Conservation (phyloP, 805 yeast genomes). For the Metschnikowia dekortorum region DNA sequence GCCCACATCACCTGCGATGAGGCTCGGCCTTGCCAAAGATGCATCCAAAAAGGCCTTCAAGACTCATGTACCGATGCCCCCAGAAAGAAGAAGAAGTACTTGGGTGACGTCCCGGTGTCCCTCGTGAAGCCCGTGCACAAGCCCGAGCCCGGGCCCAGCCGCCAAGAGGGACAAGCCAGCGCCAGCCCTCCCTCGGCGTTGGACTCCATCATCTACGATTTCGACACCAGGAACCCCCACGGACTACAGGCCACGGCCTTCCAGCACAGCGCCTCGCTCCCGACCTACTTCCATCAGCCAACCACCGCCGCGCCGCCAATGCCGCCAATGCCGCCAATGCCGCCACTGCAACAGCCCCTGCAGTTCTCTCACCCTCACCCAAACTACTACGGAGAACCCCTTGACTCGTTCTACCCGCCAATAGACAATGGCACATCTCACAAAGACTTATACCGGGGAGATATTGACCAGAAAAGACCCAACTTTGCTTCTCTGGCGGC, state of each 20-base stretch:
- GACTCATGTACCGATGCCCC: constrained; percentile 85
- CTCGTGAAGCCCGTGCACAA: neutral
- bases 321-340: neutral
- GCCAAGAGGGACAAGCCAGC: neutral
- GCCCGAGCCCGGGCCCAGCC: neutral
- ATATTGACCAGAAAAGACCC: constrained; percentile 22
- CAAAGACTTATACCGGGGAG: neutral
- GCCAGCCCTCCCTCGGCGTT: neutral
- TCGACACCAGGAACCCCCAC: constrained; percentile 3
- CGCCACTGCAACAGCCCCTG: neutral
- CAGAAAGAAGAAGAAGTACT: constrained; percentile 76
- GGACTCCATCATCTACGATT: constrained; percentile 3
- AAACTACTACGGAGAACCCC: neutral
- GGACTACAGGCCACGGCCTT: constrained; percentile 13
- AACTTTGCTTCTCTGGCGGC: constrained; percentile 68
- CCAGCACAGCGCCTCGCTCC: constrained; percentile 16
- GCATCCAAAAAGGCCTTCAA: constrained; percentile 63
- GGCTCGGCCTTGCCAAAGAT: constrained; percentile 76
- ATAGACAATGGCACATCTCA: neutral
- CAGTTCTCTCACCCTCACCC: neutral
- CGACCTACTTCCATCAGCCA: constrained; percentile 5
- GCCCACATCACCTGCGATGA: constrained; percentile 92
- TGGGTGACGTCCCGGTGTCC: constrained; percentile 46
- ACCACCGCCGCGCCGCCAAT: neutral
- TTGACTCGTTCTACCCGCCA: neutral